Conservation (phyloP, 768 basidiomycete genomes). For the Suillus subluteus region DNA sequence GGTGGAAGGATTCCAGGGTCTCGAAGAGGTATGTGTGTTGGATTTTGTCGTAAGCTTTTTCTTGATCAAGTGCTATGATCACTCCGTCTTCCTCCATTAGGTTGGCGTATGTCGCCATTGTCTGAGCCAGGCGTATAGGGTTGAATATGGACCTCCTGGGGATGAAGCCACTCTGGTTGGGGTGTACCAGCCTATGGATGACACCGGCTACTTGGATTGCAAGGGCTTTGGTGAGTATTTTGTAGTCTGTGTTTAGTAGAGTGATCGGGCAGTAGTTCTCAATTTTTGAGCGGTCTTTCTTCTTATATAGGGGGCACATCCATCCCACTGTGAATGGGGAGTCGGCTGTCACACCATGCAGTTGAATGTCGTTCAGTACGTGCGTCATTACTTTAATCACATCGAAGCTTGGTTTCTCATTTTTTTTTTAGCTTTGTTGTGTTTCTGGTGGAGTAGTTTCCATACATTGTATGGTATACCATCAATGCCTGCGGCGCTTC, state of each 20-base stretch:
- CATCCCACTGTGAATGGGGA: slow-evolving; percentile 33
- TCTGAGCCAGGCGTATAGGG: slow-evolving; percentile 32
- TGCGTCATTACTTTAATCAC: background rate
- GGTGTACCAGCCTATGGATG: slow-evolving; percentile 27
- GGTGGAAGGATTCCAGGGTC: slow-evolving; percentile 23
- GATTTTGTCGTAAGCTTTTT: slow-evolving; percentile 35
- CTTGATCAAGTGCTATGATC: slow-evolving; percentile 22
- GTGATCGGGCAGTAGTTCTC: slow-evolving; percentile 44
- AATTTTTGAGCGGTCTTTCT: slow-evolving; percentile 19
- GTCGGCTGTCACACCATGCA: slow-evolving; percentile 24
- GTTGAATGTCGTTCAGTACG: slow-evolving; percentile 31
- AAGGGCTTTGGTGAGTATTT: slow-evolving; percentile 33
- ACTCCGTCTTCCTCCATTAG: slow-evolving; percentile 25
- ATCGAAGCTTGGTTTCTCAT: too few species aligned
- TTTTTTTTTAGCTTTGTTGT: too few species aligned
- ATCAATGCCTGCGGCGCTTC: slow-evolving; percentile 29
- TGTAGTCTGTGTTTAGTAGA: slow-evolving; percentile 39
- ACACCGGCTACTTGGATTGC: slow-evolving; percentile 18
- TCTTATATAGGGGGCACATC: slow-evolving; percentile 42
- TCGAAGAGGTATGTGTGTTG: slow-evolving; percentile 36
- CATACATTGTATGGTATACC: slow-evolving; percentile 35
- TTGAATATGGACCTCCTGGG: slow-evolving; percentile 34
- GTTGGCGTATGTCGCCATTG: slow-evolving; percentile 30
- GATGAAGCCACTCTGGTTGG: slow-evolving; percentile 45
- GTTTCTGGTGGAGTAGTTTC: slow-evolving; percentile 14